Base-by-base conservation (phyloP, 2,329 filamentous ascomycete genomes). In the Fusarium lateritium region DNA sequence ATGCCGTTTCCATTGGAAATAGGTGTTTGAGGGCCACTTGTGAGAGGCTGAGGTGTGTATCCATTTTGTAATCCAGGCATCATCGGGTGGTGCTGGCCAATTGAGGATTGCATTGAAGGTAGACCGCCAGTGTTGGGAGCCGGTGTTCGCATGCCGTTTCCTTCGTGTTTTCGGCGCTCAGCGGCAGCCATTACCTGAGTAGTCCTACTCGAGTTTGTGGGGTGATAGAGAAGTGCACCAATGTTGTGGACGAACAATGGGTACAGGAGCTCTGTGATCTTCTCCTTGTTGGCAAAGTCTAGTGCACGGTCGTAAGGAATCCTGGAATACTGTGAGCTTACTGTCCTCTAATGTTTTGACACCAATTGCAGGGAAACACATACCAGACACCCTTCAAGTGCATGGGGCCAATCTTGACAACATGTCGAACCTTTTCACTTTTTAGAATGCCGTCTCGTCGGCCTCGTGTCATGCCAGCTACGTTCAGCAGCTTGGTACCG, bases 331-430 rank as follows among this genome's bases (percentile, higher is more conserved):
- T 31, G 65, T 79, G 71, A 78, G 78, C 56, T 36, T 44, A 50
- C 47, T 38, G 38, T 56, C n/a, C 40, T 28, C 45, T 38, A 39
- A 39, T 73, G 70, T 46, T 36, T 70, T 58, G 74, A 67, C 26
- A 21, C 17, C 8, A 50, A 56, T 55, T 40, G n/a, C 43, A n/a
- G 26, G 21, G 40, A 31, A 61, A 21, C 36, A 83, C 92, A 83
- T 86, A 97, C 94, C 94, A 97, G 71, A 97, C 94, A 76, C 96
- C 96, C 83, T 99, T 99, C 44, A 99, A 83, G 78, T 98, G 96
- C 96, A 99, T 99, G 6, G 96, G 96, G 0, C 96, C 96, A 78
- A 99, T 98, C 83, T 99, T 99, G 64, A 98, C 96, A 14, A 98
- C 96, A 80, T 98, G 94, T 72, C 96, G 91, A 59, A 94, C 89